Conservation (phyloP, 768 basidiomycete genomes). For the Mycena filopes region DNA sequence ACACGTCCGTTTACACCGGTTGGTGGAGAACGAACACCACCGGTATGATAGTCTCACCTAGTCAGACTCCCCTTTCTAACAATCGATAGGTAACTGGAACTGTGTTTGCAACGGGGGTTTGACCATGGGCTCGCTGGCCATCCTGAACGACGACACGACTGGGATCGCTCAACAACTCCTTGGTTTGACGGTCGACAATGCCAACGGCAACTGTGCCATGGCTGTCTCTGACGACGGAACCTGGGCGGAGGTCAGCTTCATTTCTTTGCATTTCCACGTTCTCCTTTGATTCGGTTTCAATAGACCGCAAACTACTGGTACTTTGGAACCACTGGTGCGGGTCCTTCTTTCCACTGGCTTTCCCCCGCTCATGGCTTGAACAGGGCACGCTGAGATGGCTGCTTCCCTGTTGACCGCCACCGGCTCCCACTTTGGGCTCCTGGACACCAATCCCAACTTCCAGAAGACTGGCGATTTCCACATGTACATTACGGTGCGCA, state of each 20-base stretch:
- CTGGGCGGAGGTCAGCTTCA: constrained; percentile 67
- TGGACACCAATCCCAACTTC: constrained; percentile 76
- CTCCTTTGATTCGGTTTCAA: neutral
- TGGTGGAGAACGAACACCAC: constrained; percentile 83
- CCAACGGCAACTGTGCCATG: constrained; percentile 77
- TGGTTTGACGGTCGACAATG: constrained; percentile 74
- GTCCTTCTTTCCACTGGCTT: neutral
- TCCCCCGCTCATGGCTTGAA: constrained; percentile 83
- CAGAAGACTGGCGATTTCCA: constrained; percentile 84
- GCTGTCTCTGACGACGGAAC: constrained; percentile 79
- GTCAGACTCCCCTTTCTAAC: no score
- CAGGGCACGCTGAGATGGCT: constrained; percentile 89
- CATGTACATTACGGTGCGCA: constrained; percentile 67
- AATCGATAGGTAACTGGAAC: constrained; percentile 99
- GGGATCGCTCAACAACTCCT: constrained; percentile 77
- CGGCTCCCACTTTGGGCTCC: constrained; percentile 81
- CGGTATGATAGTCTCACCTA: no score
- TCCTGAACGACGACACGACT: constrained; percentile 84
- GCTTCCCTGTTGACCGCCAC: constrained; percentile 87
- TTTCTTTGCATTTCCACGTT: neutral
- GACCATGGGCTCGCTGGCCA: constrained; percentile 89
- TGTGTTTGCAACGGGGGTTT: constrained; percentile 95
- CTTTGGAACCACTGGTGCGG: constrained; percentile 76
- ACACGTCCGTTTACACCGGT: constrained; percentile 51
- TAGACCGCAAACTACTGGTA: constrained; percentile 95